These are phyloP conservation scores for Asterochloris sp. DNA, from an alignment of 139 green algal genomes.

Conservation along the genomic window DNA sequence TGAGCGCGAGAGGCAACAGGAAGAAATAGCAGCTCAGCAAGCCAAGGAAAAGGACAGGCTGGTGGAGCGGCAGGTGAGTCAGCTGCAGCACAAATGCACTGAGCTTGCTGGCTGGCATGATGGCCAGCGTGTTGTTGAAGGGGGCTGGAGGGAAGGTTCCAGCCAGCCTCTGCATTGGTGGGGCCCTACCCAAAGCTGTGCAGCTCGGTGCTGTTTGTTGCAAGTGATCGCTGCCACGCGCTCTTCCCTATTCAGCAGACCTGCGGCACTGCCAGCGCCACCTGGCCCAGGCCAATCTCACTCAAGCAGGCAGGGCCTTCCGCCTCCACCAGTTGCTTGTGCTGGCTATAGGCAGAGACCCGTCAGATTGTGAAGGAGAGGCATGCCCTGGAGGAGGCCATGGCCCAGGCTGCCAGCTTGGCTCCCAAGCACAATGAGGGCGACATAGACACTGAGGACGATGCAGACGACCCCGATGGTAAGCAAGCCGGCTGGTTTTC, in stretches of 20 bases:
- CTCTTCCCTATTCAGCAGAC: neutral
- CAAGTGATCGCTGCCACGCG: neutral
- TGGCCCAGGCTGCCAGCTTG: slow-evolving; percentile 30
- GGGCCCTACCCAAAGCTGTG: neutral
- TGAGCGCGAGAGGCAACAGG: slow-evolving; percentile 51
- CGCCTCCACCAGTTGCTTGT: neutral
- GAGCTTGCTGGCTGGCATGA: neutral
- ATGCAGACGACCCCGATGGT: slow-evolving; percentile 58
- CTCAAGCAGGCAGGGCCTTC: neutral
- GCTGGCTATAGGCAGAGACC: slow-evolving; percentile 32
- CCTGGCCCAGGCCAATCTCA: neutral
- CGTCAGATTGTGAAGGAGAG: slow-evolving; percentile 38
- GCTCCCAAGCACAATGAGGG: slow-evolving; percentile 27
- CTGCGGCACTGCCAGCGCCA: neutral
- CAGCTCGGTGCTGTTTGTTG: neutral
- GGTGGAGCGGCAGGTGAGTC: slow-evolving; percentile 40
- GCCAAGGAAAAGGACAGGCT: slow-evolving; percentile 34
- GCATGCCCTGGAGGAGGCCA: slow-evolving; percentile 40
- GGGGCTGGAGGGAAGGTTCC: neutral
- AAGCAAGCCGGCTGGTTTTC: neutral
- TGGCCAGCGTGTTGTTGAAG: neutral
- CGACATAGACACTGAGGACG: slow-evolving; percentile 89
- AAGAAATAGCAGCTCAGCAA: slow-evolving; percentile 50
- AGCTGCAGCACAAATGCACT: too few relatives aligned
- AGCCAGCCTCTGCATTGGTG: too few relatives aligned